Percentiles rank a stretch among this genome's conserved stretches.
These are phyloP conservation scores for Lachnellula willkommii DNA, from an alignment of 2,329 filamentous ascomycete genomes.

Conservation along the genomic window DNA sequence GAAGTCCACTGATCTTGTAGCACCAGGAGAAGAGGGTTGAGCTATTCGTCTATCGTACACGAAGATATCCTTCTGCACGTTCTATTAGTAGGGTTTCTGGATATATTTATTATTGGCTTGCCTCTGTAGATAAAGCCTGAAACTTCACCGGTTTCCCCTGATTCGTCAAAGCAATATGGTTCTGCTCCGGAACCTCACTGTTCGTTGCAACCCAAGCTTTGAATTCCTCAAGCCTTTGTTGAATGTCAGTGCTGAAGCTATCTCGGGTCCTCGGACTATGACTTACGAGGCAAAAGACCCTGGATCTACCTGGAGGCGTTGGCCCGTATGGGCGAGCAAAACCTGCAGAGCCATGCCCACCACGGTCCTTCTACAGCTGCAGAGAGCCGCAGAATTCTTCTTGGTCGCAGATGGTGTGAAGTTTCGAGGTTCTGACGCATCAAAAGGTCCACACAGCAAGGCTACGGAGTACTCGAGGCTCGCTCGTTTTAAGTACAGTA, in stretches of 20 bases:
- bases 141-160: constrained; percentile 50
- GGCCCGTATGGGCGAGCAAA: constrained; percentile 88
- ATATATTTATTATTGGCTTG: constrained; percentile 35
- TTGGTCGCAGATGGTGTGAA: constrained; percentile 12
- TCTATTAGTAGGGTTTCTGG: constrained; percentile 15
- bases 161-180: constrained; percentile 81
- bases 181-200: constrained; percentile 66
- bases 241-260: constrained; percentile 15
- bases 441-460: constrained; percentile 18
- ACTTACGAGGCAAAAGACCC: constrained; percentile 67
- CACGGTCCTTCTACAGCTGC: constrained; percentile 26
- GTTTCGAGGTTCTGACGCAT: not conserved
- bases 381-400: constrained; percentile 19
- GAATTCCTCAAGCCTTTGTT: constrained; percentile 70
- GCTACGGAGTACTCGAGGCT: constrained; percentile 5
- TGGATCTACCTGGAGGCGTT: constrained; percentile 74
- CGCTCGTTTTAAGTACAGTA: constrained; percentile 3
- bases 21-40: constrained; percentile 46
- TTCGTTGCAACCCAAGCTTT: constrained; percentile 73
- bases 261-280: not conserved
- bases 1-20: constrained; percentile 40
- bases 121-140: constrained; percentile 75
- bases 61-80: constrained; percentile 72
- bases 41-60: constrained; percentile 82
- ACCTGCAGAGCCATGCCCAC: constrained; percentile 78